Percentiles rank a stretch among this genome's conserved stretches.
Conservation (phyloP, 202 grass and related monocot genomes). For the Cymbopogon flexuosus region DNA sequence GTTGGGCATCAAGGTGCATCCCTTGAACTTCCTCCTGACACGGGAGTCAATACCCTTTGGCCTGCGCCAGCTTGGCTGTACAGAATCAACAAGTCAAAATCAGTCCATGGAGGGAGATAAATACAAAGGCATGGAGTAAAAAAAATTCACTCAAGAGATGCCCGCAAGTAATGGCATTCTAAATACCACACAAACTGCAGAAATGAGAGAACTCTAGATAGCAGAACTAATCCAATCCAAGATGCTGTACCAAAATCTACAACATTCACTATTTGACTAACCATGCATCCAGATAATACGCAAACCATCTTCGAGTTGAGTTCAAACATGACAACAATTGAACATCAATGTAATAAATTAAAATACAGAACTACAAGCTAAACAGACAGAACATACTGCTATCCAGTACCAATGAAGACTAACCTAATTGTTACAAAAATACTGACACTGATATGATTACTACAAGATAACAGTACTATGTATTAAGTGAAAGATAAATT, state of each 20-base stretch:
- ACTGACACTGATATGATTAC: background rate
- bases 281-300: background rate
- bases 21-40: slow-evolving; percentile 72
- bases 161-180: background rate
- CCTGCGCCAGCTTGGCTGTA: slow-evolving; percentile 51
- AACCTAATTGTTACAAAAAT: background rate
- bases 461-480: background rate
- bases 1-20: slow-evolving; percentile 74
- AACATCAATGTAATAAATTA: background rate
- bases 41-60: slow-evolving; percentile 68
- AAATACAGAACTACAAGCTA: background rate
- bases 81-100: background rate
- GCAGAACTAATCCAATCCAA: background rate
- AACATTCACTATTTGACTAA: background rate
- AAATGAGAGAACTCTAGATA: background rate
- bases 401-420: background rate
- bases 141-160: background rate
- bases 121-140: background rate
- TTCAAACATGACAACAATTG: no score
- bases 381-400: background rate
- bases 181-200: background rate
- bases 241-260: background rate
- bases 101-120: background rate
- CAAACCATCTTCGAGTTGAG: background rate
- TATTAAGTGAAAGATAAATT: background rate